Percentiles rank a stretch among this genome's conserved stretches.
phyloP scores from a whole-genome alignment of 2,329 filamentous ascomycete species.

The Aspergillus sp. region DNA sequence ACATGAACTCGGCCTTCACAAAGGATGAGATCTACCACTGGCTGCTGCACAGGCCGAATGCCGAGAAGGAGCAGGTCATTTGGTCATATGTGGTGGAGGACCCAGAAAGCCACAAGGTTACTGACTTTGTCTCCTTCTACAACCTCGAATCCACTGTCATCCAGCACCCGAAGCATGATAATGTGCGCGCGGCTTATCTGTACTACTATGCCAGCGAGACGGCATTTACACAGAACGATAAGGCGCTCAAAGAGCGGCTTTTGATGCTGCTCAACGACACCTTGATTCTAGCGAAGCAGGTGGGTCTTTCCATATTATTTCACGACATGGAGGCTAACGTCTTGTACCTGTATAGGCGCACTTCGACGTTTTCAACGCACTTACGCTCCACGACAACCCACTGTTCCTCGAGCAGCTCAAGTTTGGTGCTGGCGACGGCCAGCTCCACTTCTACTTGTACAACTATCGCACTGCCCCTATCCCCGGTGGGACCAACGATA shows the following conservation, averaged over 20 bases:
- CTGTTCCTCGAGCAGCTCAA: constrained; percentile 90
- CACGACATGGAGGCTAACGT: constrained; percentile 3
- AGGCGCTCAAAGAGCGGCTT: constrained; percentile 65
- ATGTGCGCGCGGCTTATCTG: constrained; percentile 82
- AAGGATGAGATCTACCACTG: constrained; percentile 79
- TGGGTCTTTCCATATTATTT: constrained; percentile 15
- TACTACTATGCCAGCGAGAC: constrained; percentile 92
- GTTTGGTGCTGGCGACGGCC: constrained; percentile 88
- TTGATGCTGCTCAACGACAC: constrained; percentile 75
- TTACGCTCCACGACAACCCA: constrained; percentile 87
- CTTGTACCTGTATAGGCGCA: constrained; percentile 48
- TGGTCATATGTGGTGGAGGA: constrained; percentile 90
- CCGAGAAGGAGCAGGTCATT: constrained; percentile 67
- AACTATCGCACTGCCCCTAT: constrained; percentile 90
- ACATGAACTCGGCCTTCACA: constrained; percentile 73
- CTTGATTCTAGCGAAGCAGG: constrained; percentile 75
- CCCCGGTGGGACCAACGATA: constrained; percentile 69
- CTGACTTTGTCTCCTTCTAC: constrained; percentile 97
- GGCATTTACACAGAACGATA: constrained; percentile 50
- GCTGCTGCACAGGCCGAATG: constrained; percentile 61
- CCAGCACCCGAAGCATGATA: constrained; percentile 64
- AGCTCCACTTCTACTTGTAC: constrained; percentile 94
- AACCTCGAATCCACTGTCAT: constrained; percentile 88
- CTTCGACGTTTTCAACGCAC: constrained; percentile 94
- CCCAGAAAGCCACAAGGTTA: constrained; percentile 64